Conservation (phyloP, 2,329 filamentous ascomycete genomes). For the Byssothecium circinans region DNA sequence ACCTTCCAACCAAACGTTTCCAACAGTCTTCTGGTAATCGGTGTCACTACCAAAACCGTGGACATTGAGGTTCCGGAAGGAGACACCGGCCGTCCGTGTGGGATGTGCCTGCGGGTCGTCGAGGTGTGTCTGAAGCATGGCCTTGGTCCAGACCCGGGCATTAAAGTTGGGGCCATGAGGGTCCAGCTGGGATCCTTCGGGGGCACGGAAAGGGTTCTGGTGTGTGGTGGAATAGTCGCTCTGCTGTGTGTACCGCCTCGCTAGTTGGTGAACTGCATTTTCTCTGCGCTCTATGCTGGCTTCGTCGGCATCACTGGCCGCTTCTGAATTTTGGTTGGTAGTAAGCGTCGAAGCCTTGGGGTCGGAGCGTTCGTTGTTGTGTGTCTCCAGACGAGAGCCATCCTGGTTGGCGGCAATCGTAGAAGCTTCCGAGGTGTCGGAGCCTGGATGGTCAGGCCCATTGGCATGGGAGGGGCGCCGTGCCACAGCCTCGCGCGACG, state of each 20-base stretch:
- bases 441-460: constrained; percentile 13
- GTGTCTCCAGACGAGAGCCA: constrained; percentile 25
- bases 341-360: constrained; percentile 23
- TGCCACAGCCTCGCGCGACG: constrained; percentile 32
- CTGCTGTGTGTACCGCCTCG: constrained; percentile 45
- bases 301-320: constrained; percentile 15
- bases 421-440: constrained; percentile 34
- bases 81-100: constrained; percentile 49
- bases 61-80: constrained; percentile 52
- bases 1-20: constrained; percentile 49
- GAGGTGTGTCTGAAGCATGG: constrained; percentile 51
- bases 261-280: constrained; percentile 45
- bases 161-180: constrained; percentile 52
- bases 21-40: constrained; percentile 56
- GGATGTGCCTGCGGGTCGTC: constrained; percentile 47
- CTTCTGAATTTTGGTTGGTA: constrained; percentile 22
- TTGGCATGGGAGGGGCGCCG: constrained; percentile 19
- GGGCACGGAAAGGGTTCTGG: constrained; percentile 43
- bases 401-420: constrained; percentile 33
- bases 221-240: constrained; percentile 44
- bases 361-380: constrained; percentile 16
- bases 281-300: constrained; percentile 33
- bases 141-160: constrained; percentile 53
- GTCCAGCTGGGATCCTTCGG: constrained; percentile 49
- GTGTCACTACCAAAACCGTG: constrained; percentile 53